Conservation (phyloP, 306 rosid species). For the Cucumis cinereus region DNA sequence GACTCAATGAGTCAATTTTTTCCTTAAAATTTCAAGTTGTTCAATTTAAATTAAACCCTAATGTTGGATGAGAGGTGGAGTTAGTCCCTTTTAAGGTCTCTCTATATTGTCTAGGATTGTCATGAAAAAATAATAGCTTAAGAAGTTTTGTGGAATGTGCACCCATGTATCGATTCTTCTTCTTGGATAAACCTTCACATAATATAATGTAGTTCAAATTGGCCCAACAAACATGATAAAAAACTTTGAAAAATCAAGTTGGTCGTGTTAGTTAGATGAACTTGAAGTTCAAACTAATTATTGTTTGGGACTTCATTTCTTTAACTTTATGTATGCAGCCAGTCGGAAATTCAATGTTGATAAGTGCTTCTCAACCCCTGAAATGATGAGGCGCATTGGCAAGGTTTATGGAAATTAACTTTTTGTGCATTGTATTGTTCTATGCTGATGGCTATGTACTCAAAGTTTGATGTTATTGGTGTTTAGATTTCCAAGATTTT, state of each 20-base stretch:
- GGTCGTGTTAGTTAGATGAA: not conserved
- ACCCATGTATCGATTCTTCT: not conserved
- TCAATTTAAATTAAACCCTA: not conserved
- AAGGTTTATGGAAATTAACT: constrained; percentile 41
- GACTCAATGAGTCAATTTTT: not conserved
- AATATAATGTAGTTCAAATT: not conserved
- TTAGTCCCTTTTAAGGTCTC: not conserved
- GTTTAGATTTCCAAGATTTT: constrained; percentile 85
- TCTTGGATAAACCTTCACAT: not conserved
- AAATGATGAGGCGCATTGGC: constrained; percentile 85
- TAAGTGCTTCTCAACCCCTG: constrained; percentile 94
- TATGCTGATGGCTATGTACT: constrained; percentile 9
- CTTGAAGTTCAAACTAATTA: not conserved
- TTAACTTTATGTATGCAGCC: constrained; percentile 23
- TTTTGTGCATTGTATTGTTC: constrained; percentile 9
- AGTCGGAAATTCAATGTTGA: constrained; percentile 81
- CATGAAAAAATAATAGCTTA: not conserved
- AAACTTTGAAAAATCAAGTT: not conserved
- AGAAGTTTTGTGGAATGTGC: not conserved
- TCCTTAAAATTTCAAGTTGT: not conserved
- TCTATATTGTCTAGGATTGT: not conserved
- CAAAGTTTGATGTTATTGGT: constrained; percentile 17
- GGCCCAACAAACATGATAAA: not conserved
- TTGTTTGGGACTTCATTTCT: not conserved
- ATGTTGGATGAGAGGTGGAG: not conserved